A percentile compares a stretch with the other conserved stretches of the same genome.
phyloP scores from a whole-genome alignment of 2,329 filamentous ascomycete genomes.

The Arthroderma sp. region DNA sequence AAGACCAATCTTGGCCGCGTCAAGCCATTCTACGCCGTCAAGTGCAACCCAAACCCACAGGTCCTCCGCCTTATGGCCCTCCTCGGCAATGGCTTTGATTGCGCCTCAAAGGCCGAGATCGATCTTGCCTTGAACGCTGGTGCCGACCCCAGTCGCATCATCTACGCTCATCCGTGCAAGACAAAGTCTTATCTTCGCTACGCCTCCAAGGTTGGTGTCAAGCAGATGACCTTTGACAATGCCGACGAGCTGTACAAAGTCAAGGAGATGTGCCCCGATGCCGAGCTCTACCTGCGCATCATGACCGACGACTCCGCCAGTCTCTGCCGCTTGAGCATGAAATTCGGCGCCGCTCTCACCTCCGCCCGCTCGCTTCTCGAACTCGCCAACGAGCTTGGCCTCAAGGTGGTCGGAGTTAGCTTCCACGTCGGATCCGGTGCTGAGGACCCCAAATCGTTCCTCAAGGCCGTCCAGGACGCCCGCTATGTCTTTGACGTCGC shows the following conservation, averaged over 20 bases:
- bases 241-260: constrained; percentile 96
- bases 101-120: constrained; percentile 94
- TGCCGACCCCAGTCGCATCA: constrained; percentile 78
- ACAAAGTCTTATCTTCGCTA: constrained; percentile 95
- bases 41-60: constrained; percentile 91
- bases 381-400: constrained; percentile 64
- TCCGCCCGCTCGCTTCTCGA: constrained; percentile 62
- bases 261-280: constrained; percentile 75
- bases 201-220: constrained; percentile 70
- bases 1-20: constrained; percentile 86
- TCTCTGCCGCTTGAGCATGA: constrained; percentile 88
- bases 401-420: constrained; percentile 90
- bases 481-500: constrained; percentile 81
- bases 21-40: constrained; percentile 96
- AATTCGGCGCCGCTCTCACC: constrained; percentile 88
- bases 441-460: constrained; percentile 80
- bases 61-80: constrained; percentile 76
- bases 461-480: constrained; percentile 82
- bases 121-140: constrained; percentile 77
- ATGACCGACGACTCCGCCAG: constrained; percentile 91
- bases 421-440: constrained; percentile 97
- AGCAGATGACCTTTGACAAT: constrained; percentile 99
- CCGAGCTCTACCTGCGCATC: constrained; percentile 88
- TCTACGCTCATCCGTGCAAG: constrained; percentile 99
- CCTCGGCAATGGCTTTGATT: constrained; percentile 92